phyloP scores from a whole-genome alignment of 495 filamentous ascomycete species.

The Cercophora samala region DNA sequence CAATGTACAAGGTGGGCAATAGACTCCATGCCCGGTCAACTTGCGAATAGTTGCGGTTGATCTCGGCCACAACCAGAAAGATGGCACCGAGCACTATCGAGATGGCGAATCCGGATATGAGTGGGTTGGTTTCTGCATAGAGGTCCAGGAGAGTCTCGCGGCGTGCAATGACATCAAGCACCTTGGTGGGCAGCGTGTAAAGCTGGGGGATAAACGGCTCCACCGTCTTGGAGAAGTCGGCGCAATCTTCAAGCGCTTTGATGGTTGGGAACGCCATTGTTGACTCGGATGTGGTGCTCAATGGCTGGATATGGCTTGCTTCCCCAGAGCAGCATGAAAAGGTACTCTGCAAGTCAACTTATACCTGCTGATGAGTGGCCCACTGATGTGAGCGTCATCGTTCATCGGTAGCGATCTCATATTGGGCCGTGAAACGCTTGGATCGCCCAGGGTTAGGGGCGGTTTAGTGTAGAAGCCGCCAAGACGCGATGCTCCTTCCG shows the following conservation, averaged over 20 bases:
- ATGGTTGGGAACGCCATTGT: slow-evolving; percentile 69
- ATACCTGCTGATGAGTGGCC: background rate
- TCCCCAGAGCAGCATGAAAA: background rate
- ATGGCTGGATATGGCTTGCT: background rate
- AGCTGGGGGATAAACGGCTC: slow-evolving; percentile 75
- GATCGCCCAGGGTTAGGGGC: slow-evolving; percentile 1
- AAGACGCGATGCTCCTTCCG: background rate
- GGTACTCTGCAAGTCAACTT: background rate
- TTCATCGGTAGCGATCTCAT: background rate
- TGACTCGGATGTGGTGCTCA: background rate
- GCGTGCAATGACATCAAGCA: slow-evolving; percentile 56
- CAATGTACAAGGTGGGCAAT: slow-evolving; percentile 80
- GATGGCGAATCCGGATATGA: slow-evolving; percentile 71
- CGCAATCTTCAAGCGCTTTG: slow-evolving; percentile 64
- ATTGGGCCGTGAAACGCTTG: background rate
- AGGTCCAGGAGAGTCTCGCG: slow-evolving; percentile 54
- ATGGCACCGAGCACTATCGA: slow-evolving; percentile 63
- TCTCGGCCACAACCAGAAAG: slow-evolving; percentile 70
- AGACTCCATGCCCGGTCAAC: slow-evolving; percentile 91
- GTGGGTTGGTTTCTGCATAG: slow-evolving; percentile 84
- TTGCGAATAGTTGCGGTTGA: slow-evolving; percentile 91
- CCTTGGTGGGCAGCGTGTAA: slow-evolving; percentile 60
- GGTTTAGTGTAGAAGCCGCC: background rate
- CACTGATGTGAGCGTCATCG: slow-evolving; percentile 1
- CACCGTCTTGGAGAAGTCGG: slow-evolving; percentile 69